A percentile compares a stretch with the other conserved stretches of the same genome.
Evolutionary conservation across 2,329 filamentous ascomycete species (phyloP).

Genomic region (Lomentospora prolificans): DNA sequence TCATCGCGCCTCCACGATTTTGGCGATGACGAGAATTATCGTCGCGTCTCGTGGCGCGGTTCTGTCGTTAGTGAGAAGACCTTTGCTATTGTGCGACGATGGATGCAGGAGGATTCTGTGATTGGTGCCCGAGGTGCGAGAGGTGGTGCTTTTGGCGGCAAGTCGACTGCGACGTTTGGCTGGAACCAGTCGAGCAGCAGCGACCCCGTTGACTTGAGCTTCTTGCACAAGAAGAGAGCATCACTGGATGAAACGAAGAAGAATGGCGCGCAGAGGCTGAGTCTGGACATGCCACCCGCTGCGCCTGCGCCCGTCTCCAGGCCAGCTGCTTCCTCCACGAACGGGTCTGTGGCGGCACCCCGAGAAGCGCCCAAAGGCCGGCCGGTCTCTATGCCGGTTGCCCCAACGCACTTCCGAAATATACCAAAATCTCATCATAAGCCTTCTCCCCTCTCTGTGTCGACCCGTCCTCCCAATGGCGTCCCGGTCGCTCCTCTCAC

Average conservation of each 20-base stretch:
- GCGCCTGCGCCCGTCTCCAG: conserved; percentile 12
- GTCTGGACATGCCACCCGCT: background rate
- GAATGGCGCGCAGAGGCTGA: conserved; percentile 4
- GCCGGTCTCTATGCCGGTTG: conserved; percentile 4
- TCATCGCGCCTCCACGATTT: conserved; percentile 46
- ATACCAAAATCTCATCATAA: background rate
- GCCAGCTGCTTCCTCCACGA: conserved; percentile 9
- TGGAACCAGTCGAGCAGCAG: conserved; percentile 12
- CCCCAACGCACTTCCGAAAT: conserved; percentile 2
- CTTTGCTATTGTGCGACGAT: conserved; percentile 49
- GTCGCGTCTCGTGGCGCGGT: conserved; percentile 46
- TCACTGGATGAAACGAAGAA: conserved; percentile 26
- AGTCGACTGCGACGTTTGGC: conserved; percentile 16
- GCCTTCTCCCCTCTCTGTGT: background rate
- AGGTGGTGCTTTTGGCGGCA: conserved; percentile 44
- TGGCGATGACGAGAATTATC: conserved; percentile 50
- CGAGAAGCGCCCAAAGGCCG: background rate
- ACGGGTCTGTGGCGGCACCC: too few relatives aligned
- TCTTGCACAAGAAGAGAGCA: conserved; percentile 10
- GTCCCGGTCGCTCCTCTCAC: background rate
- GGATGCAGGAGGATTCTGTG: conserved; percentile 52
- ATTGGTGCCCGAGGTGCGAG: conserved; percentile 26
- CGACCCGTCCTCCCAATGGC: background rate
- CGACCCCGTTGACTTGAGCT: conserved; percentile 13
- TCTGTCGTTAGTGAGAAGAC: conserved; percentile 44